A percentile compares a stretch with the other conserved stretches of the same genome.
phyloP scores from a whole-genome alignment of 257 asterid genomes.

The Capsicum baccatum region DNA sequence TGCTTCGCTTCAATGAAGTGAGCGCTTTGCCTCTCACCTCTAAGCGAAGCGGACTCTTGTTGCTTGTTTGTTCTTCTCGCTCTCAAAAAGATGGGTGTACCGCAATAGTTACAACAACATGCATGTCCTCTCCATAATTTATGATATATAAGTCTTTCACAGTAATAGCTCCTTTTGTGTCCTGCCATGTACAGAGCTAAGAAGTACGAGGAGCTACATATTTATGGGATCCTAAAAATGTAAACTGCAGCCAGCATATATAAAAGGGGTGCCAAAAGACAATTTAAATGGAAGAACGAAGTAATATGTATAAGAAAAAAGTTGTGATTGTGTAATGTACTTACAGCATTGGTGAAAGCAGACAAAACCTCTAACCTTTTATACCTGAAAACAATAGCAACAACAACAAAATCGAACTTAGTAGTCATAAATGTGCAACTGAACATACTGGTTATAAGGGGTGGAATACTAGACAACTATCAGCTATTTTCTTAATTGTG shows the following conservation, averaged over 20 bases:
- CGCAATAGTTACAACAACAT: neutral
- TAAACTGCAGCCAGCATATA: neutral
- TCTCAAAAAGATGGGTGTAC: neutral
- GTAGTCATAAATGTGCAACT: neutral
- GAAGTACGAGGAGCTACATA: constrained; percentile 5
- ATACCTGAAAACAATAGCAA: constrained; percentile 52
- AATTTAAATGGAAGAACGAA: neutral
- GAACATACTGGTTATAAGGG: neutral
- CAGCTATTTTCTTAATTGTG: neutral
- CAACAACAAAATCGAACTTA: constrained; percentile 22
- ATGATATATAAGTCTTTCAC: neutral
- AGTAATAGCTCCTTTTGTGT: neutral
- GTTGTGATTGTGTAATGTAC: constrained; percentile 42
- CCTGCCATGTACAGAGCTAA: neutral
- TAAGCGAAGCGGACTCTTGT: neutral
- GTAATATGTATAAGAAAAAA: constrained; percentile 21
- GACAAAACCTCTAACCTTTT: constrained; percentile 85
- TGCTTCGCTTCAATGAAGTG: neutral
- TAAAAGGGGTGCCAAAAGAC: constrained; percentile 3
- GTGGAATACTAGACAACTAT: neutral
- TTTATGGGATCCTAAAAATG: neutral
- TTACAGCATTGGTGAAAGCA: constrained; percentile 96
- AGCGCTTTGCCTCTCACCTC: neutral
- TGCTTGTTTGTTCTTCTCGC: neutral
- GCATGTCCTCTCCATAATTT: neutral